These are phyloP conservation scores for Pythium insidiosum DNA, from an alignment of 352 stramenopile genomes.

Conservation along the genomic window DNA sequence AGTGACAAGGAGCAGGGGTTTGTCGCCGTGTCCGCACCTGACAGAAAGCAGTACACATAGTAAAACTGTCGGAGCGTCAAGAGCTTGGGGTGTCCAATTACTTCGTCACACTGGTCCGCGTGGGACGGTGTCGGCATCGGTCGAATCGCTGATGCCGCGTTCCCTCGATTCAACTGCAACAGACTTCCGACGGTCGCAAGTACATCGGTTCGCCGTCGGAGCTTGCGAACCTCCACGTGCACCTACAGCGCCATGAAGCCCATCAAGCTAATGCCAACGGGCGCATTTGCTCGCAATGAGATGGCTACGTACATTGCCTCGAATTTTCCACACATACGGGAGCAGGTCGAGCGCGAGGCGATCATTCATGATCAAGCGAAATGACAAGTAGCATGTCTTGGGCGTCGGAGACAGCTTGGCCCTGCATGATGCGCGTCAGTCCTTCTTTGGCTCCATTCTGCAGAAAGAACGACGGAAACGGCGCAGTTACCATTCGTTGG, in stretches of 20 bases:
- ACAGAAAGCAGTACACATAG: constrained; percentile 78
- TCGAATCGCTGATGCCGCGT: no score
- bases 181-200: constrained; percentile 13
- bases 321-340: constrained; percentile 65
- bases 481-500: constrained; percentile 63
- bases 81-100: constrained; percentile 55
- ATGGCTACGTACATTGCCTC: no score
- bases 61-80: constrained; percentile 72
- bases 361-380: constrained; percentile 63
- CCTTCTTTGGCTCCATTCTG: no score
- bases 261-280: no score
- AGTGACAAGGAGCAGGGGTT: no score
- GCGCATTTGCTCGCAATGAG: no score
- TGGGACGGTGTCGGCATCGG: background rate
- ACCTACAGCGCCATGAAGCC: no score
- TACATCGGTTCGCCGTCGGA: constrained; percentile 37
- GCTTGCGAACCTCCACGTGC: constrained; percentile 62
- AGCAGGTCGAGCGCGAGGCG: constrained; percentile 51
- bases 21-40: no score
- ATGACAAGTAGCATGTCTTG: constrained; percentile 69
- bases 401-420: constrained; percentile 58
- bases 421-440: constrained; percentile 14
- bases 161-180: no score
- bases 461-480: no score
- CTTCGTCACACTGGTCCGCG: constrained; percentile 18